phyloP scores from a whole-genome alignment of 2,329 filamentous ascomycete genomes.

The Mycosphaerella sp. region DNA sequence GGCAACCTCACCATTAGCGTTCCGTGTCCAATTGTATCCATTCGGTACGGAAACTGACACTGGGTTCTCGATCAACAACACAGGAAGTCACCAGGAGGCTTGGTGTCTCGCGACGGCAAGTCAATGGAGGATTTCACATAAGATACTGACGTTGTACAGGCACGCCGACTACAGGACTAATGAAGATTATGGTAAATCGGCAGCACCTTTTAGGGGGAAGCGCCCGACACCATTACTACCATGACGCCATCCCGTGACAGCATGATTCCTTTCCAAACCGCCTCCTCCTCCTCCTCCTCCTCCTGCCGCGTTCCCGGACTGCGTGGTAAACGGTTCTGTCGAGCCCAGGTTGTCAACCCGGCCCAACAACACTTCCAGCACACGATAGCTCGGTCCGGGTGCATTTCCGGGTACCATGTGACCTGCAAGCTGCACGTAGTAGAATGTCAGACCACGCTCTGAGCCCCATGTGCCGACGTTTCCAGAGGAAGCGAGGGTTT shows the following conservation, averaged over 20 bases:
- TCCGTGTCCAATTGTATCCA: too few species aligned
- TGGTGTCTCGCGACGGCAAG: too few species aligned
- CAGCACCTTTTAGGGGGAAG: too few species aligned
- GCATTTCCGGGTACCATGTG: conserved; percentile 35
- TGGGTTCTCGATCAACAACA: too few species aligned
- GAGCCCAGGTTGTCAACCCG: conserved; percentile 25
- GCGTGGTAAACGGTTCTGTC: conserved; percentile 2
- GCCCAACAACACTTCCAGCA: conserved; percentile 41
- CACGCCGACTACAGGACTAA: too few species aligned
- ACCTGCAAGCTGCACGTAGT: conserved; percentile 25
- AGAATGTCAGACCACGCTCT: conserved; percentile 28
- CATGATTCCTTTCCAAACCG: neutral
- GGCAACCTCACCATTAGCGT: neutral
- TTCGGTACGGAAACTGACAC: too few species aligned
- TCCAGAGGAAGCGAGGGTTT: conserved; percentile 5
- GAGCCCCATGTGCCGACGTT: conserved; percentile 15
- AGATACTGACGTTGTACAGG: too few species aligned
- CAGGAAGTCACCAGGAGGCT: too few species aligned
- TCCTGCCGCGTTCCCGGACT: neutral
- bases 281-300: neutral
- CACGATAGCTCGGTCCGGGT: conserved; percentile 39
- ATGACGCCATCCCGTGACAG: neutral
- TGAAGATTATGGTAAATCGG: too few species aligned
- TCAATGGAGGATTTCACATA: too few species aligned
- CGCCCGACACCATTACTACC: too few species aligned